Evolutionary conservation across 305 asterid genomes (phyloP), one percentile per base, ranked within the genome.

Genomic region (Fraxinus nigra): DNA sequence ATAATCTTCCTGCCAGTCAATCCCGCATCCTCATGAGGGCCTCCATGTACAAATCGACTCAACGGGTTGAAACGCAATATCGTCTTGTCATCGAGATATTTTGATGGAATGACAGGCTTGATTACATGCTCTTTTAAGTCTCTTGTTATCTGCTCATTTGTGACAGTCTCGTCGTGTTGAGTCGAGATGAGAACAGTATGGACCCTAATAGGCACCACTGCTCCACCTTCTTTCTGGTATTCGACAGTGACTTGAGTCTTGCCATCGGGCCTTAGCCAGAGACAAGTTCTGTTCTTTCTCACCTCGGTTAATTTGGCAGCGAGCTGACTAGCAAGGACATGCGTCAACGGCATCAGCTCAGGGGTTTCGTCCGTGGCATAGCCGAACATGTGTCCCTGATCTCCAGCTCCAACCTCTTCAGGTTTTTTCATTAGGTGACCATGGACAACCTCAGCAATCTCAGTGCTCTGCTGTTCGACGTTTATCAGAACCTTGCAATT

Each of bases 321-420:
- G 3, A 84, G 84, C 65, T 79, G 80, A 14, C 75, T 80, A 24
- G 87, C 89, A 24, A 87, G 76, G 9, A 82, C 80, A 54, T 87
- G 89, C 33, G 89, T 80, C 51, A 87, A 51, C 6, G 89, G 89
- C 89, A 82, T 84, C 43, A 78, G 72, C 74, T 84, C 87, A 10
- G 89, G 86, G 10, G 87, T 84, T 56, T 87, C 87, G 26, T 87
- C 87, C 0, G 89, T 87, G 2, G 86, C 88, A 30, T 85, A 85
- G 34, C 88, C 87, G 8, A 85, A 85, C 87, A 85, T 85, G 85
- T 81, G 89, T 0, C 90, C 90, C 61, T 87, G 90, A 54, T 87
- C 90, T 0, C 90, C 88, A 4, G 90, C 90, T 26, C 88, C 88
- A 20, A 87, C 81, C 34, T 85, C 88, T 79, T 87, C 85, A 0